These are phyloP conservation scores for Gossypium longicalyx DNA, from an alignment of 345 rosid species.

Conservation along the genomic window DNA sequence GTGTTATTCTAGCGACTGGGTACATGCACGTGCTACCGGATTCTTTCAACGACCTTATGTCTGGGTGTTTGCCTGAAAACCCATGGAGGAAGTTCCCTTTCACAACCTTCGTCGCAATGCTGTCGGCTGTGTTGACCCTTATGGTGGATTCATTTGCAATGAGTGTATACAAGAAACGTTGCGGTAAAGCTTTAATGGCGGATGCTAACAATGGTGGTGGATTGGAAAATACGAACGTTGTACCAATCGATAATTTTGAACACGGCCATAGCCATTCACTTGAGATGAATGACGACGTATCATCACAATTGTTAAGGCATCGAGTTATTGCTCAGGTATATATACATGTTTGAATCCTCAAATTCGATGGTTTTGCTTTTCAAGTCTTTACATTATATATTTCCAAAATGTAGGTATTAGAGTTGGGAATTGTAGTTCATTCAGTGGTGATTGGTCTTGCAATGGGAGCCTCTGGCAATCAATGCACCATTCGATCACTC, in stretches of 20 bases:
- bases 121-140: slow-evolving; percentile 27
- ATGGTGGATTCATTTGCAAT: slow-evolving; percentile 63
- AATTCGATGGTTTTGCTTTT: background rate
- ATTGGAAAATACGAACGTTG: background rate
- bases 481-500: slow-evolving; percentile 60
- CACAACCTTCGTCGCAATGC: slow-evolving; percentile 75
- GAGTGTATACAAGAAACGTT: slow-evolving; percentile 29
- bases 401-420: slow-evolving; percentile 45
- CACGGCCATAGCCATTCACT: background rate
- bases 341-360: background rate
- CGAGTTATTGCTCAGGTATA: slow-evolving; percentile 23
- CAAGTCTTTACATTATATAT: background rate
- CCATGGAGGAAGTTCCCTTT: slow-evolving; percentile 87
- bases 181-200: background rate
- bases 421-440: slow-evolving; percentile 74
- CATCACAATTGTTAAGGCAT: background rate
- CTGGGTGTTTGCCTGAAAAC: slow-evolving; percentile 46
- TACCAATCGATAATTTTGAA: background rate
- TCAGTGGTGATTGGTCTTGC: slow-evolving; percentile 72
- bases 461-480: slow-evolving; percentile 64
- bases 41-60: slow-evolving; percentile 61
- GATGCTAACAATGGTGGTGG: background rate
- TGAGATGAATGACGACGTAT: background rate
- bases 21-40: slow-evolving; percentile 88
- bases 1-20: slow-evolving; percentile 80